These are phyloP conservation scores for Pezicula neosporulosa DNA, from an alignment of 2,329 filamentous ascomycete genomes.

Conservation along the genomic window DNA sequence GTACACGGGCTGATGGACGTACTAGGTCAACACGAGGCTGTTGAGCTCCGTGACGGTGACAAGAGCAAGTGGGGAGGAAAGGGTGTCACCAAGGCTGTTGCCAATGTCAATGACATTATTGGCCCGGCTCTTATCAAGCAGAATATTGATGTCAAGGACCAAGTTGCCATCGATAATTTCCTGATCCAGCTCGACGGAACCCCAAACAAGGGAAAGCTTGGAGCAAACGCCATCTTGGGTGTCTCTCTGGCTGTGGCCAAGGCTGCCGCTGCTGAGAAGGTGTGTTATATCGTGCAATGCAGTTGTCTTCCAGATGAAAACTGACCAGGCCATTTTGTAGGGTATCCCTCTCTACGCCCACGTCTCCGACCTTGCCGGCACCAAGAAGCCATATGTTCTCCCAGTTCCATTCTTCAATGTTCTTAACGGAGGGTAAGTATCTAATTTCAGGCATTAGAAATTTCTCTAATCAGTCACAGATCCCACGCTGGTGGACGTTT, in stretches of 20 bases:
- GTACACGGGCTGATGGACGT: conserved; percentile 15
- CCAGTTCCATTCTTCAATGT: conserved; percentile 94
- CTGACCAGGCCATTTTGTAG: conserved; percentile 31
- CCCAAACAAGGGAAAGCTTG: conserved; percentile 81
- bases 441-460: conserved; percentile 21
- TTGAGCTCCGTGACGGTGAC: conserved; percentile 87
- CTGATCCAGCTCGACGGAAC: conserved; percentile 83
- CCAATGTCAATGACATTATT: conserved; percentile 81
- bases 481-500: conserved; percentile 97
- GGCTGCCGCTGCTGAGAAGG: conserved; percentile 85
- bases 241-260: conserved; percentile 83
- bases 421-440: conserved; percentile 63
- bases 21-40: conserved; percentile 82
- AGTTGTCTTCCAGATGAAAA: conserved; percentile 1
- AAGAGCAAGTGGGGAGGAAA: conserved; percentile 84
- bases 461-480: conserved; percentile 38
- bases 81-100: conserved; percentile 81
- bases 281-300: conserved; percentile 23
- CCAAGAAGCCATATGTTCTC: conserved; percentile 88
- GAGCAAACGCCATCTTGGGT: conserved; percentile 86
- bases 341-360: conserved; percentile 83
- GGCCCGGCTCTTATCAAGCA: conserved; percentile 80
- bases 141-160: conserved; percentile 81
- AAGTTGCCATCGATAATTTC: conserved; percentile 79
- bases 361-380: conserved; percentile 81